Evolutionary conservation across 1,284 basidiomycete species (phyloP).

Genomic region (Marasmius fiardii): DNA sequence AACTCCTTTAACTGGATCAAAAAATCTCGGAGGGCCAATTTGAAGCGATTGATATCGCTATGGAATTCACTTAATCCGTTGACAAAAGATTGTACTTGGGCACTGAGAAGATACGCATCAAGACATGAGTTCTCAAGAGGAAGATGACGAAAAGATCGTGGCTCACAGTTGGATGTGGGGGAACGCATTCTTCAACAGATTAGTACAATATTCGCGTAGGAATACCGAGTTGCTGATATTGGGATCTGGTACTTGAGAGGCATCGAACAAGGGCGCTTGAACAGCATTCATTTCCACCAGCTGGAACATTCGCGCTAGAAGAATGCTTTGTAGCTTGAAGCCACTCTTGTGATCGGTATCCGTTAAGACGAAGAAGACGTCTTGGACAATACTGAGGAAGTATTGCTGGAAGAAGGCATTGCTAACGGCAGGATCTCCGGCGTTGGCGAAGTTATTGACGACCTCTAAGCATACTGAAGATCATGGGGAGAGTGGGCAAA

Average conservation of each 20-base stretch:
- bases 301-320: constrained; percentile 94
- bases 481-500: constrained; percentile 16
- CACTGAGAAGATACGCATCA: constrained; percentile 28
- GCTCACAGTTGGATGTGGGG: constrained; percentile 83
- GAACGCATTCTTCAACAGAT: constrained; percentile 86
- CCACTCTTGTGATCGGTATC: constrained; percentile 99
- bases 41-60: constrained; percentile 91
- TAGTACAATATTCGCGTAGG: constrained; percentile 87
- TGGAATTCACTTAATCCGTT: constrained; percentile 83
- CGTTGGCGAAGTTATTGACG: constrained; percentile 91
- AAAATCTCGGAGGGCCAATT: constrained; percentile 91
- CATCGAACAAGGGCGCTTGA: constrained; percentile 85
- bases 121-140: constrained; percentile 4
- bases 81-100: constrained; percentile 81
- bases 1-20: constrained; percentile 93
- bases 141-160: too few species aligned
- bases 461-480: constrained; percentile 86
- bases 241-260: constrained; percentile 69
- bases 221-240: constrained; percentile 81
- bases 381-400: constrained; percentile 91
- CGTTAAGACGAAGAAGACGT: constrained; percentile 97
- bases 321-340: constrained; percentile 86
- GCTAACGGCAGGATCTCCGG: constrained; percentile 70
- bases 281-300: constrained; percentile 86
- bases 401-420: constrained; percentile 79